Evolutionary conservation across 345 rosid species (phyloP), one percentile per base, ranked within the genome.

Genomic region (Salix exigua): DNA sequence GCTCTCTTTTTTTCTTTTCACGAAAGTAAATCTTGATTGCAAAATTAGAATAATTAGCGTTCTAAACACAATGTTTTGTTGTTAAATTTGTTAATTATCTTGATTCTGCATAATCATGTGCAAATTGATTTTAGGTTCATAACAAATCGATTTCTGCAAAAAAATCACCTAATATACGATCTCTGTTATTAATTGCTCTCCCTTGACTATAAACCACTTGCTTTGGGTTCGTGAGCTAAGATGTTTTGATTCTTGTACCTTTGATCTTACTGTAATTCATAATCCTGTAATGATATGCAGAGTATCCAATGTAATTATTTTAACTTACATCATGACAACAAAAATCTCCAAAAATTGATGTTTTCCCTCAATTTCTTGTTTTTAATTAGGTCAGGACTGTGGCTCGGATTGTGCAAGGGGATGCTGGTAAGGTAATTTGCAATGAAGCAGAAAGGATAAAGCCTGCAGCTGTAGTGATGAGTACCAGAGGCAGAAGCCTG

Each of bases 401-500:
- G 21, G 97, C 97, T 80, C 84, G 93, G 31, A 75, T 94, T 46
- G 92, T 94, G 42, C 91, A 92, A 86, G 98, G 97, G 1, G 94
- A 94, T 55, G 84, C 97, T 0, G 96, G 91, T 44, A 90, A 87
- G 71, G 89, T 85, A 8, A 94, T 94, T 51, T 92, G 97, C 85
- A 84, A 78, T 85, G 96, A 94, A 86, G 96, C 98, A 70, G 93
- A 88, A 73, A 89, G 83, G 78, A 9, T 94, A 73, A 91, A 77
- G 84, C 98, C 98, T 46, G 98, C 90, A 7, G 98, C 97, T 71
- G 98, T 94, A 16, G 89, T 94, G 10, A 81, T 94, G 92, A 94
- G 97, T 28, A 94, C 94, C 55, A 87, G 96, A 85, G 98, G 98
- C 77, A 87, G 98, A 79, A 77, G 92, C 91, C 65, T 94, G 71